Evolutionary conservation across 2,329 filamentous ascomycete genomes (phyloP).

Genomic region (Fusarium tricinctum): DNA sequence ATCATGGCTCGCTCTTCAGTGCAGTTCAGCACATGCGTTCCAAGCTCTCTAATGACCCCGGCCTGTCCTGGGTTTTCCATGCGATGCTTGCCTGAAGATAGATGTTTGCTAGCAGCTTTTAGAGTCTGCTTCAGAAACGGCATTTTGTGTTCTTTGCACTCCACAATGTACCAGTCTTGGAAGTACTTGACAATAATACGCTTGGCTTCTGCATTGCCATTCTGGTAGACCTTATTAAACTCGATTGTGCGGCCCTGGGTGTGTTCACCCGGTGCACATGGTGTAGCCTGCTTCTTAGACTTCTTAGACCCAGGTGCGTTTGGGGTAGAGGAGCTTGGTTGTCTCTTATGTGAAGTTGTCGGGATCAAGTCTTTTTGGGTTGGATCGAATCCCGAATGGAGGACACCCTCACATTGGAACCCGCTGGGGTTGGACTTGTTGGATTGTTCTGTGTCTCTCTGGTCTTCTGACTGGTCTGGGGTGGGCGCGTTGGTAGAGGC

Average conservation of each 20-base stretch:
- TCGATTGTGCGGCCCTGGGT: not conserved
- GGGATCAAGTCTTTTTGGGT: no score
- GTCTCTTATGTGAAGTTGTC: not conserved
- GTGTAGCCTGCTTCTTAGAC: not conserved
- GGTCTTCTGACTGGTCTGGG: not conserved
- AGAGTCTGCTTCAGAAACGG: conserved; percentile 15
- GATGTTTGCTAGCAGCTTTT: conserved; percentile 2
- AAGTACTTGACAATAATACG: conserved; percentile 1
- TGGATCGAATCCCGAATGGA: no score
- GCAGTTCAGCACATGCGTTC: conserved; percentile 20
- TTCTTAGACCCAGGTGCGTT: not conserved
- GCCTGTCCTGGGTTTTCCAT: fast-evolving
- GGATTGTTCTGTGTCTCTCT: not conserved
- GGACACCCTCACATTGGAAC: no score
- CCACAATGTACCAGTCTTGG: conserved; percentile 18
- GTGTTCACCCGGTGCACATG: no score
- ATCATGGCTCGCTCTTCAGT: fast-evolving
- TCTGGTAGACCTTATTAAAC: conserved; percentile 20
- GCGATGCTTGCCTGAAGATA: not conserved
- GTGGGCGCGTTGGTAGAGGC: not conserved
- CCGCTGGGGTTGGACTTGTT: not conserved
- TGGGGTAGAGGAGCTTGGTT: not conserved
- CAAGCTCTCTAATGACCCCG: not conserved
- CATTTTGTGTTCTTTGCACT: conserved; percentile 1
- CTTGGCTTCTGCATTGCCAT: conserved; percentile 7